Conservation (phyloP, 2,329 filamentous ascomycete species). For the Beauveria brongniartii region DNA sequence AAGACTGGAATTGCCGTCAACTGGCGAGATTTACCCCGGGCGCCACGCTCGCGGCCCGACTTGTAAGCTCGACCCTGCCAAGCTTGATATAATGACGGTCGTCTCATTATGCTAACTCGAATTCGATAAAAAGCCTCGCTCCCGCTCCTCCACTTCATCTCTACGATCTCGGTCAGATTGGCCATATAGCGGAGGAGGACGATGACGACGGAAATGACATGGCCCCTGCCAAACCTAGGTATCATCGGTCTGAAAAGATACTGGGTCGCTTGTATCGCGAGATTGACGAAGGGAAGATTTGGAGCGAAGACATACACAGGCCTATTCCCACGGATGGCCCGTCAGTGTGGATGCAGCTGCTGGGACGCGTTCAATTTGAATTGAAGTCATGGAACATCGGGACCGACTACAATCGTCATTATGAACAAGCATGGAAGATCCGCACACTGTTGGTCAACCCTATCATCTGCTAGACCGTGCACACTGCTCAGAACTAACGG, state of each 20-base stretch:
- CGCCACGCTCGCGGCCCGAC: constrained; percentile 38
- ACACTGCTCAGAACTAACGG: constrained; percentile 14
- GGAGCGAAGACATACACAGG: constrained; percentile 39
- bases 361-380: constrained; percentile 18
- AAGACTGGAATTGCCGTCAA: constrained; percentile 61
- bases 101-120: neutral
- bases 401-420: constrained; percentile 26
- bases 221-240: constrained; percentile 37
- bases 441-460: constrained; percentile 32
- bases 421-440: constrained; percentile 34
- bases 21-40: constrained; percentile 32
- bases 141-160: constrained; percentile 36
- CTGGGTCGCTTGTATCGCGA: constrained; percentile 63
- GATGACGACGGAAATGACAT: constrained; percentile 33
- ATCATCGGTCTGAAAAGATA: constrained; percentile 60
- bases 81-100: neutral
- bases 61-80: constrained; percentile 36
- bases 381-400: constrained; percentile 15
- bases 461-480: constrained; percentile 32
- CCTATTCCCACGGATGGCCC: constrained; percentile 18
- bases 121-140: constrained; percentile 18
- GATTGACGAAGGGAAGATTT: constrained; percentile 65
- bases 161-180: constrained; percentile 34
- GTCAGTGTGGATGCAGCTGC: constrained; percentile 37
- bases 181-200: constrained; percentile 21